Evolutionary conservation across 2,329 filamentous ascomycete species (phyloP), one percentile per base, ranked within the genome.

Genomic region (Dichotomopilus funicola): DNA sequence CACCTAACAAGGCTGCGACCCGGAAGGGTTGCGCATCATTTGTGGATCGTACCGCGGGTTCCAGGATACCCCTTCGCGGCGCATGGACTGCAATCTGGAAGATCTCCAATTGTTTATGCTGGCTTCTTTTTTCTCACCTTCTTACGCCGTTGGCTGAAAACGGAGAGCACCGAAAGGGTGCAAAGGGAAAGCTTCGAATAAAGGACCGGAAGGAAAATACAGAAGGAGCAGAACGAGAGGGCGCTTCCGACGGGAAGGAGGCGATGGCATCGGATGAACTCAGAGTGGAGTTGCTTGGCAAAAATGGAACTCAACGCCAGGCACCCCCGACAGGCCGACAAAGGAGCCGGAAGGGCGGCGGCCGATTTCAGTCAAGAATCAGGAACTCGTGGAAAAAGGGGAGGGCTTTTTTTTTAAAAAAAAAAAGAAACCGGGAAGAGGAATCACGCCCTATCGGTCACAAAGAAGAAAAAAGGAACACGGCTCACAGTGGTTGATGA

Each of bases 21-120:
- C 38, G 12, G 42, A 45, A 27, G 19, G 19, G 19, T 38, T 27
- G 56, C 49, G 43, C 53, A 56, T 59, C 56, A 13, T 50, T 44
- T 55, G 53, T 48, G 53, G 47, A 35, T 48, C 50, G 34, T n/a
- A 13, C 45, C 36, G 19, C 37, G 19, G 10, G 42, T 54, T 56
- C 47, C 56, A 36, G 50, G 53, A 38, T 38, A 44, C 5, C 49
- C 51, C 46, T 54, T 56, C 56, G 27, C 44, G 34, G 41, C 34
- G 50, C 53, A 58, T 55, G 53, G 53, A 51, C 27, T 27, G 34
- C 42, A 55, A 56, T 47, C 27, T 51, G 41, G 38, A 44, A 48
- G 8, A 53, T 49, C 33, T 49, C n/a, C 8, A 31, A 27, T 36
- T 19, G 27, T 56, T 47, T 51, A 56, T 59, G 56, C 50, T 44